A percentile compares a stretch with the other conserved stretches of the same genome.
Conservation (phyloP, 495 filamentous ascomycete genomes). For the Penicillium fimorum region DNA sequence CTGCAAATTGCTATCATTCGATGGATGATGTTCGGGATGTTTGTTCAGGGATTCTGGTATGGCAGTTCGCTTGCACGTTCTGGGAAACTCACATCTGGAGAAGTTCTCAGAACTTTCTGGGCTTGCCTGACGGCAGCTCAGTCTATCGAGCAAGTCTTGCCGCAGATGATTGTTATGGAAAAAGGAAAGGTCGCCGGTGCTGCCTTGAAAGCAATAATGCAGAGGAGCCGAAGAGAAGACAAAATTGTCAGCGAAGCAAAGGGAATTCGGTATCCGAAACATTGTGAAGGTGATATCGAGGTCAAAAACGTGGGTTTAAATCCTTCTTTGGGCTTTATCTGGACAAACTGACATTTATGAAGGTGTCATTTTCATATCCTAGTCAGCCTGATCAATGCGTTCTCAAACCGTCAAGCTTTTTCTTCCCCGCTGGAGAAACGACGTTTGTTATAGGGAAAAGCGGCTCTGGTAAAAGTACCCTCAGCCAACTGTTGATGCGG, state of each 20-base stretch:
- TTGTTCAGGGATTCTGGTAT: constrained; percentile 92
- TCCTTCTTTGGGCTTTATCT: not conserved
- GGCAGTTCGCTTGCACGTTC: constrained; percentile 63
- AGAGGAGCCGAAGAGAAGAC: constrained; percentile 18
- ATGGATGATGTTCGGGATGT: constrained; percentile 74
- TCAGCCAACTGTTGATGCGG: constrained; percentile 73
- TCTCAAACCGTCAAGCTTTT: constrained; percentile 59
- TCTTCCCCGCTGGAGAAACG: constrained; percentile 69
- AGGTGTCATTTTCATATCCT: constrained; percentile 83
- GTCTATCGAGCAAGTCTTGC: constrained; percentile 67
- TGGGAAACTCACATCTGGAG: constrained; percentile 58
- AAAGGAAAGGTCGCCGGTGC: constrained; percentile 77
- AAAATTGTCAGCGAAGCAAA: constrained; percentile 20
- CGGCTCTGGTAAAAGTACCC: constrained; percentile 90
- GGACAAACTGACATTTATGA: not conserved
- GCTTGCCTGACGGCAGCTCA: constrained; percentile 73
- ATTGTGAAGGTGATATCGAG: constrained; percentile 65
- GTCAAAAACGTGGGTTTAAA: constrained; percentile 61
- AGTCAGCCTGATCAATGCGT: constrained; percentile 62
- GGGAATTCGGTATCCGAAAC: constrained; percentile 27
- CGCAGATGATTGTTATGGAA: constrained; percentile 70
- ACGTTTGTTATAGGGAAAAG: constrained; percentile 84
- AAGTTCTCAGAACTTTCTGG: constrained; percentile 84
- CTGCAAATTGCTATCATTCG: constrained; percentile 69
- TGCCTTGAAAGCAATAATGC: constrained; percentile 51